Conservation (phyloP, 139 green algal genomes). For the Chlamydomonas incerta region DNA sequence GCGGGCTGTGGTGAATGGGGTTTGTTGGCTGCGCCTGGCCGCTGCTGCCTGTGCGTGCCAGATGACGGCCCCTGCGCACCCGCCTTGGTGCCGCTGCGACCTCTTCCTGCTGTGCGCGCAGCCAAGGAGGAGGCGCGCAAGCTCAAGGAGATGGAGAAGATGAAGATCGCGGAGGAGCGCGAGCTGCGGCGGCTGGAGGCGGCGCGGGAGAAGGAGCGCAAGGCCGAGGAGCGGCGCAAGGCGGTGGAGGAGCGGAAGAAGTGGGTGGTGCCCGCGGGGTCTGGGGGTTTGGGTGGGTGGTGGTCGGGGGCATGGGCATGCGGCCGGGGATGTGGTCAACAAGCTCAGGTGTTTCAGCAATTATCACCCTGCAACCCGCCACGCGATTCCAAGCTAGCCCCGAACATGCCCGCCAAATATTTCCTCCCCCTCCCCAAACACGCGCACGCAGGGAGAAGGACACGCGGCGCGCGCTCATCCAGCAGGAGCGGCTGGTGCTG, state of each 20-base stretch:
- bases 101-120: background rate
- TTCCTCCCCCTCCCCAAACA: too few species aligned
- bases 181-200: slow-evolving; percentile 59
- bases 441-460: slow-evolving; percentile 89
- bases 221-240: slow-evolving; percentile 61
- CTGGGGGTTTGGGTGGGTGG: background rate
- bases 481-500: slow-evolving; percentile 64
- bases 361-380: too few species aligned
- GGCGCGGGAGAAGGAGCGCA: slow-evolving; percentile 55
- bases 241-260: slow-evolving; percentile 56
- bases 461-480: slow-evolving; percentile 62
- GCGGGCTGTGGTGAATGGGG: too few species aligned
- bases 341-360: too few species aligned
- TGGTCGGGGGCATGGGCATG: background rate
- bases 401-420: too few species aligned
- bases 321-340: too few species aligned
- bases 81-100: too few species aligned
- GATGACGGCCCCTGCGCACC: too few species aligned
- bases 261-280: slow-evolving; percentile 44
- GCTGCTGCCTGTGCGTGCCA: too few species aligned
- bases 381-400: too few species aligned
- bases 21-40: too few species aligned
- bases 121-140: slow-evolving; percentile 47
- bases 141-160: slow-evolving; percentile 45
- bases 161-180: slow-evolving; percentile 52